These are phyloP conservation scores for Papiliotrema nemorosa DNA, from an alignment of 1,284 basidiomycete species.

Conservation along the genomic window DNA sequence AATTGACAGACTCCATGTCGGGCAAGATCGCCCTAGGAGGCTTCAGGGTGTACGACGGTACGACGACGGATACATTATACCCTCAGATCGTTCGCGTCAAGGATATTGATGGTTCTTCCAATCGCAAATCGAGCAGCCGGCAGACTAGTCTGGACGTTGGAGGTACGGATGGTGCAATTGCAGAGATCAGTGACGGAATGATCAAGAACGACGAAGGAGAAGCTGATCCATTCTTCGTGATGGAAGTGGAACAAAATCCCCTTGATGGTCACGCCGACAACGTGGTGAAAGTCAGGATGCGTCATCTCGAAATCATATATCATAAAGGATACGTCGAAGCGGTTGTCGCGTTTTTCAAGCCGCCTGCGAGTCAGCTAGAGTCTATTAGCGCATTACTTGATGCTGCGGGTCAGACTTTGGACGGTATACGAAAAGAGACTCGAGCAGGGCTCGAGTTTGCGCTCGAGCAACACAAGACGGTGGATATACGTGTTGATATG, in stretches of 20 bases:
- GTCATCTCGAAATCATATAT: conserved; percentile 97
- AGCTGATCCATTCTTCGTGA: conserved; percentile 79
- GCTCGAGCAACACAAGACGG: conserved; percentile 62
- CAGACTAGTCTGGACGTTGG: conserved; percentile 30
- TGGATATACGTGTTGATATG: conserved; percentile 94
- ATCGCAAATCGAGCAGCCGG: conserved; percentile 12
- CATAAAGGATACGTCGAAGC: conserved; percentile 92
- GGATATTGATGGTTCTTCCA: conserved; percentile 37
- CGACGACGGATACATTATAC: conserved; percentile 75
- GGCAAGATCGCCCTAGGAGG: conserved; percentile 80
- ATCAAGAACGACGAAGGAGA: conserved; percentile 25
- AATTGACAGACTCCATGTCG: conserved; percentile 82
- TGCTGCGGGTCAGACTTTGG: conserved; percentile 89
- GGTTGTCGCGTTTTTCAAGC: conserved; percentile 88
- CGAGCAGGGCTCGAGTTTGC: conserved; percentile 93
- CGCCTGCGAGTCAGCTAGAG: conserved; percentile 91
- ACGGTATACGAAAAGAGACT: conserved; percentile 92
- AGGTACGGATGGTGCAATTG: conserved; percentile 31
- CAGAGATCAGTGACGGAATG: conserved; percentile 38
- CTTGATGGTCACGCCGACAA: conserved; percentile 90
- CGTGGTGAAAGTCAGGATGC: conserved; percentile 83
- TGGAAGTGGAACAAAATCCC: conserved; percentile 91
- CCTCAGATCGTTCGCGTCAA: conserved; percentile 94
- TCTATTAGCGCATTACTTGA: conserved; percentile 86
- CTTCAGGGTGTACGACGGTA: conserved; percentile 88